Base-by-base conservation (phyloP, 208 protist genomes). In the Trichomonas vaginalis region DNA sequence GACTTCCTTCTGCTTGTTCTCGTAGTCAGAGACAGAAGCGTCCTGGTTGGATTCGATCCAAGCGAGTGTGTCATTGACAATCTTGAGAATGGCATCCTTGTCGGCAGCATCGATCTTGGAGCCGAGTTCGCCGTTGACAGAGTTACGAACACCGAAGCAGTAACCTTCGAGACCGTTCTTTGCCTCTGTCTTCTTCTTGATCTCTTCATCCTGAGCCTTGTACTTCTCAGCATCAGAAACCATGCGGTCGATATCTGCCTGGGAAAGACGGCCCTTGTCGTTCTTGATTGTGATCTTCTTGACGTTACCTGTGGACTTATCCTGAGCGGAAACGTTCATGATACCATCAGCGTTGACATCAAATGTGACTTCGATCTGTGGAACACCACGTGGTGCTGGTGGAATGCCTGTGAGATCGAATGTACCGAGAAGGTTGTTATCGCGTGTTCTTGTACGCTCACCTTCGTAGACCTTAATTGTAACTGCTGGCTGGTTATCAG, bases 331-430 rank as follows among this genome's bases (percentile, higher is more conserved):
- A 40, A 99, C 98, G 88, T 98, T 98, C 83, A 99, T 97, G 79
- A 99, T 99, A 96, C 98, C 98, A 97, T 99, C 98, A 14, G 98
- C 98, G 97, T 99, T 99, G 70, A 99, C 97, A 97, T 99, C 99
- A 95, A 99, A 99, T n/a, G n/a, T n/a, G n/a, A n/a, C n/a, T n/a
- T n/a, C n/a, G n/a, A n/a, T n/a, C n/a, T n/a, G n/a, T n/a, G n/a
- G 97, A 21, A 96, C 96, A 39, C 96, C 96, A 40, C 95, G 45
- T 51, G 96, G 96, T 42, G 92, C 61, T 61, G 90, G 96, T 51
- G 96, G 95, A 42, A 96, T 96, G n/a, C 96, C 96, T 32, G 45
- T 96, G 21, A 96, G 49, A 45, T 95, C 82, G 37, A 96, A 96
- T 79, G 37, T 88, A 47, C 95, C 96, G 23, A 96, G 95, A 14